These are phyloP conservation scores for Oldenlandia corymbosa DNA, from an alignment of 257 asterid genomes.

Conservation along the genomic window DNA sequence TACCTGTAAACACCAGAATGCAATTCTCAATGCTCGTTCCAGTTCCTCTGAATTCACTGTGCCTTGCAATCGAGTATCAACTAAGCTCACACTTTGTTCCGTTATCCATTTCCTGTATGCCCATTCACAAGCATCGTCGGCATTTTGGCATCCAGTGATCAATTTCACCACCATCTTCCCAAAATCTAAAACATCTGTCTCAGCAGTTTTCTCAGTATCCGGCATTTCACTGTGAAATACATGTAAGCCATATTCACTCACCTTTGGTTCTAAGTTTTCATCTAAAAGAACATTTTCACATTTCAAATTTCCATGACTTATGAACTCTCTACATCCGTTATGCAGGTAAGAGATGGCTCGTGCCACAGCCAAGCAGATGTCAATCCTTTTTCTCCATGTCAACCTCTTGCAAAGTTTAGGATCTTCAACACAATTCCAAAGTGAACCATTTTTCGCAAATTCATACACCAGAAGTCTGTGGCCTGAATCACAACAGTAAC, in stretches of 20 bases:
- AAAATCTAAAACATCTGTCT: slow-evolving; percentile 30
- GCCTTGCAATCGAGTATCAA: slow-evolving; percentile 26
- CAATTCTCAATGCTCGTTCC: slow-evolving; percentile 32
- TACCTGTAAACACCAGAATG: slow-evolving; percentile 39
- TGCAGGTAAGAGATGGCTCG: slow-evolving; percentile 38
- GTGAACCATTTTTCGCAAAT: slow-evolving; percentile 29
- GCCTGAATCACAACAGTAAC: slow-evolving; percentile 28
- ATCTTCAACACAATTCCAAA: slow-evolving; percentile 31
- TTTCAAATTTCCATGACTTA: slow-evolving; percentile 38
- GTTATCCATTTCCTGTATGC: slow-evolving; percentile 25
- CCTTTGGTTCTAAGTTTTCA: slow-evolving; percentile 34
- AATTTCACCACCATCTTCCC: slow-evolving; percentile 29
- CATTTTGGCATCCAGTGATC: slow-evolving; percentile 28
- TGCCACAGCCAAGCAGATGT: slow-evolving; percentile 34
- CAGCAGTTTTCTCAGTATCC: slow-evolving; percentile 16
- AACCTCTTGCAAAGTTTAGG: slow-evolving; percentile 33
- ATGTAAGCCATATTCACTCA: slow-evolving; percentile 33
- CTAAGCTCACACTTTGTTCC: slow-evolving; percentile 18
- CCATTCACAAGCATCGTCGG: slow-evolving; percentile 25
- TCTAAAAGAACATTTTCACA: slow-evolving; percentile 40
- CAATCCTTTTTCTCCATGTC: slow-evolving; percentile 34
- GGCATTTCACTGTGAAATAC: slow-evolving; percentile 19
- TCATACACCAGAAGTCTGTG: slow-evolving; percentile 33
- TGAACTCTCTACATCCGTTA: slow-evolving; percentile 36
- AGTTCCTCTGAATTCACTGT: slow-evolving; percentile 23